These are phyloP conservation scores for Petunia hybrid DNA, from an alignment of 305 asterid species.

Conservation along the genomic window DNA sequence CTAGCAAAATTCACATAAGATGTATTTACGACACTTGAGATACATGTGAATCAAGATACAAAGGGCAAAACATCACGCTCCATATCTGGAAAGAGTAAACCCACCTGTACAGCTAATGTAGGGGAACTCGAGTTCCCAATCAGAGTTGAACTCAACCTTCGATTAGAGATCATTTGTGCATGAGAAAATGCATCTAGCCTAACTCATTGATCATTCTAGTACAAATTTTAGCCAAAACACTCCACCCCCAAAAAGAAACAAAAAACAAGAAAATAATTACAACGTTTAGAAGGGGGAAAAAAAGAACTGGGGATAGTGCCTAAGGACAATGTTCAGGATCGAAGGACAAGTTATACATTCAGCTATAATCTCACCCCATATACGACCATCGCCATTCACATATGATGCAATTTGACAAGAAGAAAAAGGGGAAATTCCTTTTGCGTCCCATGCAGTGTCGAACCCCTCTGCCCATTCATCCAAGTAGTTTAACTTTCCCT, in stretches of 20 bases:
- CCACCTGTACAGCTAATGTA: constrained; percentile 21
- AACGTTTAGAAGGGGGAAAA: background rate
- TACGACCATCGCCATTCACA: background rate
- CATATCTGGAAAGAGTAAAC: background rate
- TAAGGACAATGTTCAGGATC: constrained; percentile 16
- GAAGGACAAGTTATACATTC: constrained; percentile 22
- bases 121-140: background rate
- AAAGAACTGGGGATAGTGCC: background rate
- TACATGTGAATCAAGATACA: background rate
- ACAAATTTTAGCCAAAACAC: background rate
- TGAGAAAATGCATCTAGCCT: constrained; percentile 19
- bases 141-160: constrained; percentile 7
- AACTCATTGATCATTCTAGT: background rate
- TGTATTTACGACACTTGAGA: background rate
- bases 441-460: constrained; percentile 8
- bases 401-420: background rate
- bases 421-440: background rate
- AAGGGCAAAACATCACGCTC: background rate
- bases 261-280: background rate
- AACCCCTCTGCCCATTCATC: constrained; percentile 12
- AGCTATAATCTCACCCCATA: background rate
- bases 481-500: background rate
- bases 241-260: background rate
- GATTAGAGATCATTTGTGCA: background rate
- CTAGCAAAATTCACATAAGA: background rate